Base-by-base conservation (phyloP, 2,329 filamentous ascomycete species). In the Beauveria sp. region DNA sequence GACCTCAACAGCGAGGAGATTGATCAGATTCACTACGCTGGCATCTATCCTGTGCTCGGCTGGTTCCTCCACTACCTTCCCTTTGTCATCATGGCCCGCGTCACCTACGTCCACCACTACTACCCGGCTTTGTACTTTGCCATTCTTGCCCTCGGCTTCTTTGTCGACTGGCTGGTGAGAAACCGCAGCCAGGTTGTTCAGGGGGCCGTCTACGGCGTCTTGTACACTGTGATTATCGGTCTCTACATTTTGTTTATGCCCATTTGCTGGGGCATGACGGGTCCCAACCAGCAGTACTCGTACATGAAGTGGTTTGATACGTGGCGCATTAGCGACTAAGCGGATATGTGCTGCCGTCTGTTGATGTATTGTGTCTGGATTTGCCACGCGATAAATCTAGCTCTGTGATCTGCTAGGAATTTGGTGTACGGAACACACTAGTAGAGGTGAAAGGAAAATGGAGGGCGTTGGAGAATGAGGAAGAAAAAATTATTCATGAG, bases 21-120 rank as follows among this genome's bases (percentile, higher is more conserved):
- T 67, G 92, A 97, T 73, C 91, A 94, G 67, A 93, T 99, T 71
- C 92, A 97, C 75, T 97, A 96, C 75, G 83, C 92, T 12, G 94
- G 90, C 54, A 72, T 99, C 62, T 99, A 99, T 75, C 93, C 94
- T 9, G 80, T 93, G 61, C 83, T 94, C 60, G 94, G 94, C 64
- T 99, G 94, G 94, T 87, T 96, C 76, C 82, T 99, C 54, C 94
- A 99, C 77, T 99, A 97, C 74, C 78, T 96, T 64, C 94, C 94
- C 1, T 99, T 97, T 76, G 85, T 96, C 69, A 86, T 94, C 71
- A 99, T 99, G 96, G 94, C 92, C 12, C 91, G 94, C 81, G 94
- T 99, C 63, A 99, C 94, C 18, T 99, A 99, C 71, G 94, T 99
- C 59, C 94, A 99, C 75, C 94, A 99, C 79, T 99, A 99, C 81